Evolutionary conservation across 495 filamentous ascomycete species (phyloP).

Genomic region (Aspergillus sclerotioniger): DNA sequence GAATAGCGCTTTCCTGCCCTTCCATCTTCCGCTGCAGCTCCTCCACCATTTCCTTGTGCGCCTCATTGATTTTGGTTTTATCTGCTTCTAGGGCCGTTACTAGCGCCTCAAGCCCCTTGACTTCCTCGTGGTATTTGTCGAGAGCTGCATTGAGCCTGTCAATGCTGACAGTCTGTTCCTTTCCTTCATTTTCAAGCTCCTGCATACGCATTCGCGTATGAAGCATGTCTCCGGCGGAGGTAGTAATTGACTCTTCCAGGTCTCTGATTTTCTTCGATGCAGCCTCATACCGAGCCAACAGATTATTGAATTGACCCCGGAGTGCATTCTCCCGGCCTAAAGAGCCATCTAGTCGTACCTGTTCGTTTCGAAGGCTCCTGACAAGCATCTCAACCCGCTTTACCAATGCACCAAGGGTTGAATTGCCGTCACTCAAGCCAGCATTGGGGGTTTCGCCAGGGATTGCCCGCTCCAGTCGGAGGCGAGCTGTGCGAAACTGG

Average conservation of each 20-base stretch:
- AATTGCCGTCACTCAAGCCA: slow-evolving; percentile 36
- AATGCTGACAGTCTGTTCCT: slow-evolving; percentile 57
- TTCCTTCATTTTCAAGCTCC: slow-evolving; percentile 50
- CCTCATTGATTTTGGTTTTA: slow-evolving; percentile 32
- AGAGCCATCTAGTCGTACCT: slow-evolving; percentile 28
- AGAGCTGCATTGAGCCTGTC: slow-evolving; percentile 61
- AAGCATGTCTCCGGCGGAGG: slow-evolving; percentile 52
- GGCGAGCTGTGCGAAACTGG: slow-evolving; percentile 62
- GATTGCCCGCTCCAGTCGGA: slow-evolving; percentile 64
- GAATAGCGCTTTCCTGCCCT: slow-evolving; percentile 35
- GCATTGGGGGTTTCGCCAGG: slow-evolving; percentile 60
- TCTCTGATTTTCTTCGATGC: slow-evolving; percentile 46
- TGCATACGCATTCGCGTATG: slow-evolving; percentile 43
- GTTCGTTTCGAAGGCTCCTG: slow-evolving; percentile 34
- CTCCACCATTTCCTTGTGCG: slow-evolving; percentile 36
- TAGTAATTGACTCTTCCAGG: slow-evolving; percentile 54
- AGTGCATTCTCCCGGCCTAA: slow-evolving; percentile 36
- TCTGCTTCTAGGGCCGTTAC: slow-evolving; percentile 60
- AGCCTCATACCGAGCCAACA: slow-evolving; percentile 36
- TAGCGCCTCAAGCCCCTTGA: slow-evolving; percentile 59
- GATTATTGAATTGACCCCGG: slow-evolving; percentile 43
- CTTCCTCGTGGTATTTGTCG: slow-evolving; percentile 61
- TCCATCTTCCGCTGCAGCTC: slow-evolving; percentile 40
- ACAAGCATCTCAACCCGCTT: slow-evolving; percentile 39
- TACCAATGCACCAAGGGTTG: slow-evolving; percentile 37